These are phyloP conservation scores for Starmera dryadoides DNA, from an alignment of 805 yeast genomes.

Conservation along the genomic window DNA sequence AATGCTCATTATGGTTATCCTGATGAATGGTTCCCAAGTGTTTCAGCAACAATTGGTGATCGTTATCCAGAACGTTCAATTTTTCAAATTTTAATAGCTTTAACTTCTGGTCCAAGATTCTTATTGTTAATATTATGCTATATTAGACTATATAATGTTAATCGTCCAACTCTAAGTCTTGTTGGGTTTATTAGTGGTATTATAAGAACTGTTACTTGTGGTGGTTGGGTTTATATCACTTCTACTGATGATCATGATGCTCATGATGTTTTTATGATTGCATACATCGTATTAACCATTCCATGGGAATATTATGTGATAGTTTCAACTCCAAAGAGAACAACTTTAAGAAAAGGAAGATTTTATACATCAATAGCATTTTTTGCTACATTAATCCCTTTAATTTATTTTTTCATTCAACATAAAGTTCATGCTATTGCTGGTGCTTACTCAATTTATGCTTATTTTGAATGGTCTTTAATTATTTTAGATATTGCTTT, in stretches of 20 bases:
- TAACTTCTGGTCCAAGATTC: slow-evolving; percentile 92
- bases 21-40: slow-evolving; percentile 98
- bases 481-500: slow-evolving; percentile 78
- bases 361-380: slow-evolving; percentile 49
- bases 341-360: slow-evolving; percentile 45
- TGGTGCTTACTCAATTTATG: slow-evolving; percentile 95
- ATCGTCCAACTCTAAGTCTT: slow-evolving; percentile 25
- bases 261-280: slow-evolving; percentile 93
- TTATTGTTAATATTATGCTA: slow-evolving; percentile 47
- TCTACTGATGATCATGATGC: slow-evolving; percentile 95
- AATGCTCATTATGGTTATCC: slow-evolving; percentile 89
- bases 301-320: slow-evolving; percentile 82
- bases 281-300: slow-evolving; percentile 78
- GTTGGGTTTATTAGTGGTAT: slow-evolving; percentile 57
- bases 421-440: slow-evolving; percentile 82
- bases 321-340: slow-evolving; percentile 40
- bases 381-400: slow-evolving; percentile 69
- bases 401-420: slow-evolving; percentile 83
- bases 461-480: slow-evolving; percentile 91
- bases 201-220: slow-evolving; percentile 89
- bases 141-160: slow-evolving; percentile 34
- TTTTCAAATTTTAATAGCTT: slow-evolving; percentile 85
- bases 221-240: slow-evolving; percentile 98
- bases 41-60: slow-evolving; percentile 95
- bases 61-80: slow-evolving; percentile 92